phyloP scores from a whole-genome alignment of 345 rosid species.

The Murraya koenigii region DNA sequence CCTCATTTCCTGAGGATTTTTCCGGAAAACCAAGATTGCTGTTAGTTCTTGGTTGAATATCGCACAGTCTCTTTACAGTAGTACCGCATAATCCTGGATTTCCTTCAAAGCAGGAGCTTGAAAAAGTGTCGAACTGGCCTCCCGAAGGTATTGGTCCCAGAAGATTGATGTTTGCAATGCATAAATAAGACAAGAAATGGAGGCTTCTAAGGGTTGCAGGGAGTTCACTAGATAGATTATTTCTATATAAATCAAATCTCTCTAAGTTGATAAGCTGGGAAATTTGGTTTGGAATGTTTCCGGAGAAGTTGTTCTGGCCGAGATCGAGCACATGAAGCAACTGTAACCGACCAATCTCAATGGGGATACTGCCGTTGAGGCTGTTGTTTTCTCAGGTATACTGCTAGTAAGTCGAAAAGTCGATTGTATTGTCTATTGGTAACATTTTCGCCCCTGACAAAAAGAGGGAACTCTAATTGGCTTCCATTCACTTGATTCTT shows the following conservation, averaged over 20 bases:
- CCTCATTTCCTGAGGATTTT: not conserved
- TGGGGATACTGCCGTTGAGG: constrained; percentile 1
- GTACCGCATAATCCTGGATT: not conserved
- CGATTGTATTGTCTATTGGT: not conserved
- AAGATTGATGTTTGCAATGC: not conserved
- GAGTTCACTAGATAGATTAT: not conserved
- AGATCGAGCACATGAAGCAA: not conserved
- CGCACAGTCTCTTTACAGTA: not conserved
- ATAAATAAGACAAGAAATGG: constrained; percentile 6
- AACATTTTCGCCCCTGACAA: not conserved
- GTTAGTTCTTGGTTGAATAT: not conserved
- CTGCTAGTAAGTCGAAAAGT: not conserved
- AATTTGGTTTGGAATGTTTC: constrained; percentile 6
- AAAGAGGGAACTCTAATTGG: constrained; percentile 6
- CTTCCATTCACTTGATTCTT: not conserved
- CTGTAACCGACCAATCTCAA: constrained; percentile 8
- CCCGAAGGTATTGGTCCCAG: constrained; percentile 8
- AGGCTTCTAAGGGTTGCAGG: not conserved
- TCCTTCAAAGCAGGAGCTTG: not conserved
- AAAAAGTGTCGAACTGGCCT: not conserved
- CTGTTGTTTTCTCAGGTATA: constrained; percentile 13
- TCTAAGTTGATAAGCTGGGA: not conserved
- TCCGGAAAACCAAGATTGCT: not conserved
- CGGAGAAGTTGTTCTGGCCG: not conserved
- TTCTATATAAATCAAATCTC: not conserved